phyloP scores from a whole-genome alignment of 2,329 filamentous ascomycete genomes.

The Chaetomium globosum region DNA sequence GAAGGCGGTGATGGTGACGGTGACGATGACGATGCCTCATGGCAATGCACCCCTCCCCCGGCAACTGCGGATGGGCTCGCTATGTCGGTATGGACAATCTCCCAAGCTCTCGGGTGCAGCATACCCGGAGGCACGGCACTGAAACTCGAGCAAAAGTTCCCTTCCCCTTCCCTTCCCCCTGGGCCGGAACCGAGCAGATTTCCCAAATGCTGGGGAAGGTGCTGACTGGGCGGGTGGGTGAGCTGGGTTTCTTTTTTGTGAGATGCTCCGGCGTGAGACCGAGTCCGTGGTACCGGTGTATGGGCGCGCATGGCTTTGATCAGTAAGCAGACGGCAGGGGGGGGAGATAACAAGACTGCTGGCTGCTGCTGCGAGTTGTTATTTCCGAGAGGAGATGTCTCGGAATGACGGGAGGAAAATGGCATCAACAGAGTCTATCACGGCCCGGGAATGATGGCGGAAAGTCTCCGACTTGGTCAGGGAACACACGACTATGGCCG shows the following conservation, averaged over 20 bases:
- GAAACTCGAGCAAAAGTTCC: background rate
- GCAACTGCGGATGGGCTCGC: too few relatives aligned
- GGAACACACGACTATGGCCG: background rate
- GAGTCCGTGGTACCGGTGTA: conserved; percentile 1
- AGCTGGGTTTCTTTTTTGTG: background rate
- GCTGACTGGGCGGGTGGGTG: background rate
- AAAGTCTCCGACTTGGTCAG: background rate
- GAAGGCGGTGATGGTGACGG: too few relatives aligned
- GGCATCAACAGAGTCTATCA: background rate
- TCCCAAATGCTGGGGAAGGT: background rate
- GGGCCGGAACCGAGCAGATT: background rate
- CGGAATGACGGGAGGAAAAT: background rate
- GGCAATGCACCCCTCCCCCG: background rate
- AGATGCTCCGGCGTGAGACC: conserved; percentile 1
- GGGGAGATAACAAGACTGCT: background rate
- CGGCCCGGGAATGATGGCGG: background rate
- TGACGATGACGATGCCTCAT: background rate
- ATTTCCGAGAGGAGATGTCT: conserved; percentile 3
- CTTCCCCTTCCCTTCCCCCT: background rate
- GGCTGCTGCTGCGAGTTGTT: background rate
- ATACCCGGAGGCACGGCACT: conserved; percentile 4
- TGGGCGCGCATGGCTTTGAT: background rate
- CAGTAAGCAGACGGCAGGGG: conserved; percentile 17
- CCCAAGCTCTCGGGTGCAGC: background rate
- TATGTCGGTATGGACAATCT: background rate